phyloP scores from a whole-genome alignment of 768 basidiomycete genomes.

The Russula sp. region DNA sequence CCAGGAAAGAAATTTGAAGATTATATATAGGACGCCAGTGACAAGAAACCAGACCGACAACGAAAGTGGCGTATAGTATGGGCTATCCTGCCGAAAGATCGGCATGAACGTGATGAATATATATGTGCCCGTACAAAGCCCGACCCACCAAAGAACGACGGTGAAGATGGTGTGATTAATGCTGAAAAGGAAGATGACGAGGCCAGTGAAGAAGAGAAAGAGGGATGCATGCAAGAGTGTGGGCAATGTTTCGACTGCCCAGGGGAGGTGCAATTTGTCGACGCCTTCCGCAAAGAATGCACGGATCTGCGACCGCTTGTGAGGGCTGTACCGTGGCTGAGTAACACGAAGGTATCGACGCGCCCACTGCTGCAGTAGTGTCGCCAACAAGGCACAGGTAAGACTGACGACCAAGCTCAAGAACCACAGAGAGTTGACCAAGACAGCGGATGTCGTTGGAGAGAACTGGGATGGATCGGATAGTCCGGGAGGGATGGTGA shows the following conservation, averaged over 20 bases:
- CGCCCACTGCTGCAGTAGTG: conserved; percentile 14
- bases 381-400: conserved; percentile 9
- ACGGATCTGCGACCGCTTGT: conserved; percentile 3
- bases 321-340: conserved; percentile 1
- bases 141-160: not conserved
- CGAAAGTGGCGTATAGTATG: conserved; percentile 2
- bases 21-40: not conserved
- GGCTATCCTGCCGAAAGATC: too few species aligned
- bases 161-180: conserved; percentile 9
- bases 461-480: conserved; percentile 4
- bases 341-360: conserved; percentile 9
- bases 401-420: not conserved
- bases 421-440: conserved; percentile 14
- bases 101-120: not conserved
- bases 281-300: conserved; percentile 7
- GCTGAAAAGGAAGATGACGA: conserved; percentile 4
- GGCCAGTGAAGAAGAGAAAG: conserved; percentile 9
- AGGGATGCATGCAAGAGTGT: conserved; percentile 3
- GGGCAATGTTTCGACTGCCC: not conserved
- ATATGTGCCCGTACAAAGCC: not conserved
- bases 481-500: not conserved
- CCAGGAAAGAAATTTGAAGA: conserved; percentile 3
- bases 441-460: not conserved
- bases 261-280: not conserved
- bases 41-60: conserved; percentile 1